Base-by-base conservation (phyloP, 768 basidiomycete genomes). In the Xanthoconium stramineum region DNA sequence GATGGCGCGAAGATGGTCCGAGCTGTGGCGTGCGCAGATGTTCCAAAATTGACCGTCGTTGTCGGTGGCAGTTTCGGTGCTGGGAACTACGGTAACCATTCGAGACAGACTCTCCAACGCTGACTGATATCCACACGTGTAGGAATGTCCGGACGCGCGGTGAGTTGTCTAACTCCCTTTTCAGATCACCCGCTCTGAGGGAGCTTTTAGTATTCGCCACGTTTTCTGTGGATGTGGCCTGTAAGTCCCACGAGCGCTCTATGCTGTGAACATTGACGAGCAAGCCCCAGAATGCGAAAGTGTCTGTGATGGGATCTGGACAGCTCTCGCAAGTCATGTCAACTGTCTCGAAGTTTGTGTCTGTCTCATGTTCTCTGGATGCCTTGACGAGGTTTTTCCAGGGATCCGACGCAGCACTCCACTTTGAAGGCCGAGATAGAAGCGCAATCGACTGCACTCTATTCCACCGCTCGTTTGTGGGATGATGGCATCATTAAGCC, bases 161-260 rank as follows among this genome's bases (percentile, higher is more conserved):
- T 95, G 69, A 76, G 89, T 80, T 14, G 54, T 12, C 6, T 33
- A 20, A 36, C 53, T 39, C 47, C 36, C 47, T 49, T 47, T 60
- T 20, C 24, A 38, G 15, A 45, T 24, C n/a, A 20, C 36, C 9
- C 52, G 37, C 40, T 58, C 58, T 62, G 36, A 50, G 48, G 47
- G 45, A 36, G 12, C 39, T 47, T 13, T 9, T 49, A 94, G 86
- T 98, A 96, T 73, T 93, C 91, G 6, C 94, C 95, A 17, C 81
- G 93, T 57, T 97, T 98, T 80, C 72, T 98, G 50, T 98, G 92
- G 91, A 95, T 94, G 92, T 98, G 95, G 95, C 94, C 94, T 55
- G 90, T 91, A 73, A 65, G 88, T 75, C 36, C 44, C 58, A 24
- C 47, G 17, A 36, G 49, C 36, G 2, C 44, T 37, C 12, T 42